phyloP scores from a whole-genome alignment of 345 rosid species.

The Sapria himalayana region DNA sequence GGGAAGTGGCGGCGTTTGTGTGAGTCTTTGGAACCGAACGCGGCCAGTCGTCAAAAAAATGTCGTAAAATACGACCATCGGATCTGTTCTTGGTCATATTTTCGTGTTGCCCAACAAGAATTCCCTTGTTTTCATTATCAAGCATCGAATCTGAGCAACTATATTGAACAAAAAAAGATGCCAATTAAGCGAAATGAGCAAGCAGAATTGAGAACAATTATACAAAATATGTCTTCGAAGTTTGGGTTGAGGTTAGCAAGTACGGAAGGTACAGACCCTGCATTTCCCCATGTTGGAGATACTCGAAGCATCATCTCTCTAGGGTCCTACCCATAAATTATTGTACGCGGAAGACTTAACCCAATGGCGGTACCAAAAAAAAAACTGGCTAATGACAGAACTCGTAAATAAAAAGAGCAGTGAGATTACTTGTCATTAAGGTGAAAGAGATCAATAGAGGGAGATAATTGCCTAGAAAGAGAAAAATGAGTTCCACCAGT shows the following conservation, averaged over 20 bases:
- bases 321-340: constrained; percentile 11
- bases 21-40: constrained; percentile 23
- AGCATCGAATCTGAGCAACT: constrained; percentile 31
- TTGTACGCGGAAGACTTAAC: background rate
- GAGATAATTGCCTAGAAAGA: constrained; percentile 26
- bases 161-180: background rate
- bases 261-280: constrained; percentile 28
- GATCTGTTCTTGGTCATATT: constrained; percentile 17
- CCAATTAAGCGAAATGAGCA: background rate
- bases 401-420: background rate
- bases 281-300: constrained; percentile 14
- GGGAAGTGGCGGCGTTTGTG: constrained; percentile 28
- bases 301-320: constrained; percentile 6
- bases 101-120: constrained; percentile 20
- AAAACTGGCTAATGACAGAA: background rate
- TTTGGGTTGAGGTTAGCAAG: constrained; percentile 35
- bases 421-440: constrained; percentile 28
- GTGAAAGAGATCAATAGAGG: constrained; percentile 40
- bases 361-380: background rate
- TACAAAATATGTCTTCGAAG: constrained; percentile 2
- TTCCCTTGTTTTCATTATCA: constrained; percentile 22
- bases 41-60: constrained; percentile 86
- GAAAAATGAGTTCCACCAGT: constrained; percentile 22
- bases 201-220: background rate
- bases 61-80: constrained; percentile 52